Evolutionary conservation across 2,329 filamentous ascomycete genomes (phyloP).

Genomic region (Nothomitra cinnamomea): DNA sequence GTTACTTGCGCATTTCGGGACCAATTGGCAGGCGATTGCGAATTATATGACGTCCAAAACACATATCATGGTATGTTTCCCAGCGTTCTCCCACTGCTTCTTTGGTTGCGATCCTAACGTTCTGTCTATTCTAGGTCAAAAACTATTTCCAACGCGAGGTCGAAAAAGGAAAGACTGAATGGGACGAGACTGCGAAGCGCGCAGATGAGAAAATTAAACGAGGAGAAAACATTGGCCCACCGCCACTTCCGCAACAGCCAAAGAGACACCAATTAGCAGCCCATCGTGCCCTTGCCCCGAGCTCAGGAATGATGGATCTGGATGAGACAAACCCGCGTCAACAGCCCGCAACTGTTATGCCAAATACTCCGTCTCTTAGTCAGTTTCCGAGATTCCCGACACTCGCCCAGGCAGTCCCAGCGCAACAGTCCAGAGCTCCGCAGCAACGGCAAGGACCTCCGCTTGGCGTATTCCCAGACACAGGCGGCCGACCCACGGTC

Average conservation of each 20-base stretch:
- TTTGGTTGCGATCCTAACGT: neutral
- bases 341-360: slow-evolving; percentile 2
- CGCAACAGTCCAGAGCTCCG: slow-evolving; percentile 13
- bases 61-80: slow-evolving; percentile 28
- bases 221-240: slow-evolving; percentile 26
- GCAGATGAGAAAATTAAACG: slow-evolving; percentile 28
- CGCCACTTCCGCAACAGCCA: slow-evolving; percentile 25
- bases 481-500: slow-evolving; percentile 11
- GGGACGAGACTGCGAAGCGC: slow-evolving; percentile 25
- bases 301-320: slow-evolving; percentile 23
- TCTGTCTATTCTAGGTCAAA: slow-evolving; percentile 23
- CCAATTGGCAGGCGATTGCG: slow-evolving; percentile 30
- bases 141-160: slow-evolving; percentile 30
- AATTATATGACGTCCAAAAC: slow-evolving; percentile 34
- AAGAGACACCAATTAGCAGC: slow-evolving; percentile 29
- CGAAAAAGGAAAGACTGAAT: slow-evolving; percentile 26
- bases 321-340: slow-evolving; percentile 11
- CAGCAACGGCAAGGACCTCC: slow-evolving; percentile 24
- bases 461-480: slow-evolving; percentile 27
- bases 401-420: slow-evolving; percentile 22
- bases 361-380: slow-evolving; percentile 4
- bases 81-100: neutral
- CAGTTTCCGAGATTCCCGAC: slow-evolving; percentile 20
- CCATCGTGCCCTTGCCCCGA: slow-evolving; percentile 24
- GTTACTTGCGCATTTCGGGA: slow-evolving; percentile 29